Conservation (phyloP, 106 monocot genomes). For the Allium cepa region DNA sequence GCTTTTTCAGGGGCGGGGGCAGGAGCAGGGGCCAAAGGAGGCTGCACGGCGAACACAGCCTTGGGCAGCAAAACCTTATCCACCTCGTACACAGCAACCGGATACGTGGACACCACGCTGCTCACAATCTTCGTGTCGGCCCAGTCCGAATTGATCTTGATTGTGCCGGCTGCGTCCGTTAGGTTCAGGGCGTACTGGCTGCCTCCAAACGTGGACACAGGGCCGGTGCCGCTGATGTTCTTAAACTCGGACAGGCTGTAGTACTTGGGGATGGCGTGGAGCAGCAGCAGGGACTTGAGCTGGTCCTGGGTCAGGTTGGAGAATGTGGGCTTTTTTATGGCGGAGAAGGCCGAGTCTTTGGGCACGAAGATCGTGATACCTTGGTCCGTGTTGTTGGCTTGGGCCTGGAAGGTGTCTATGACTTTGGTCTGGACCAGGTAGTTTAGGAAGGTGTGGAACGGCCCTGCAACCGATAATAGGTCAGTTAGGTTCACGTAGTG, state of each 20-base stretch:
- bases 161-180: slow-evolving; percentile 44
- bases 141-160: slow-evolving; percentile 60
- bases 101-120: slow-evolving; percentile 71
- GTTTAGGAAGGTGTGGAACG: slow-evolving; percentile 76
- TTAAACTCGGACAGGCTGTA: slow-evolving; percentile 80
- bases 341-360: slow-evolving; percentile 62
- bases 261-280: slow-evolving; percentile 77
- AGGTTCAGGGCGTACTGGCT: slow-evolving; percentile 63
- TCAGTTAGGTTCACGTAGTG: slow-evolving; percentile 54
- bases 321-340: slow-evolving; percentile 51
- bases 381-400: slow-evolving; percentile 71
- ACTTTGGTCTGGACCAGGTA: slow-evolving; percentile 61
- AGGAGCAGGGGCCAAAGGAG: slow-evolving; percentile 64
- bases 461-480: slow-evolving; percentile 67
- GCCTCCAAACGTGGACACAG: slow-evolving; percentile 64
- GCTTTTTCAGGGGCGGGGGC: slow-evolving; percentile 48
- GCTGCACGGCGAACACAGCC: slow-evolving; percentile 54
- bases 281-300: slow-evolving; percentile 73
- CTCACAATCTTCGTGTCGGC: slow-evolving; percentile 65
- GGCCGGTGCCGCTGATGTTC: slow-evolving; percentile 50
- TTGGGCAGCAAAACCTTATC: slow-evolving; percentile 63
- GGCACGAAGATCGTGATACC: slow-evolving; percentile 94
- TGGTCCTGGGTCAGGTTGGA: slow-evolving; percentile 72
- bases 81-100: slow-evolving; percentile 69
- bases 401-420: slow-evolving; percentile 77